Evolutionary conservation across 2,329 filamentous ascomycete species (phyloP).

Genomic region (Metarhizium sp.): DNA sequence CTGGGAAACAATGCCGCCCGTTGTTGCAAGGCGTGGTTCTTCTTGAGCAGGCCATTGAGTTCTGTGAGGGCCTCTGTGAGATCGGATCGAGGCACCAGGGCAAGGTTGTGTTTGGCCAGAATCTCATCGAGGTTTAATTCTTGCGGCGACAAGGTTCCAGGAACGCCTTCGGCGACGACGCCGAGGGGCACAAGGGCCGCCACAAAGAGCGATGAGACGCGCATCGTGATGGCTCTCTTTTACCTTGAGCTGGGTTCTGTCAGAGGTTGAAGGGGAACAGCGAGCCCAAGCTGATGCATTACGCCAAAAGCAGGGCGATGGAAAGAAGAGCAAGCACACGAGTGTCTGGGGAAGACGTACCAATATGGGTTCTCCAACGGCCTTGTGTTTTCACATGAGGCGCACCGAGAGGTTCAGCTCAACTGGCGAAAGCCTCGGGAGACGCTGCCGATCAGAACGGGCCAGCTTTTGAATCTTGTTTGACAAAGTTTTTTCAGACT

Average conservation of each 20-base stretch:
- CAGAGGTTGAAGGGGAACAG: not conserved
- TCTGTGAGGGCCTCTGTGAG: conserved; percentile 34
- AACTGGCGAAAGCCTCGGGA: conserved; percentile 1
- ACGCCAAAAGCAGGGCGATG: not conserved
- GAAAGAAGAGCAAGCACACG: not conserved
- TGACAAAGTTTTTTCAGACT: not conserved
- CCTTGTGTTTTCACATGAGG: conserved; percentile 1
- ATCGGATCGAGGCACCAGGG: conserved; percentile 33
- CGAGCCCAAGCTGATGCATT: not conserved
- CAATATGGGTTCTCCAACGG: conserved; percentile 4
- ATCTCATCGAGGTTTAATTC: conserved; percentile 30
- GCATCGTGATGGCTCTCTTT: conserved; percentile 18
- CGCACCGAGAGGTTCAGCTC: not conserved
- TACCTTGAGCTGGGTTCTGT: not conserved
- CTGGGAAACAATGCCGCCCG: conserved; percentile 1
- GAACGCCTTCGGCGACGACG: conserved; percentile 19
- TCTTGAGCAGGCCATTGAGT: conserved; percentile 30
- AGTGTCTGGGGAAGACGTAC: not conserved
- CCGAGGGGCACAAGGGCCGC: conserved; percentile 23
- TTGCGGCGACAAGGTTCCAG: conserved; percentile 15
- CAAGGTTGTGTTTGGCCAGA: conserved; percentile 33
- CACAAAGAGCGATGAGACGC: conserved; percentile 25
- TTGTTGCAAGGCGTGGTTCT: conserved; percentile 10
- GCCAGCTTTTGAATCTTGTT: not conserved
- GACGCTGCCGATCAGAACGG: not conserved